Evolutionary conservation across 148 eudicot genomes (phyloP), one percentile per base, ranked within the genome.

Genomic region (Dysphania ambrosioides): DNA sequence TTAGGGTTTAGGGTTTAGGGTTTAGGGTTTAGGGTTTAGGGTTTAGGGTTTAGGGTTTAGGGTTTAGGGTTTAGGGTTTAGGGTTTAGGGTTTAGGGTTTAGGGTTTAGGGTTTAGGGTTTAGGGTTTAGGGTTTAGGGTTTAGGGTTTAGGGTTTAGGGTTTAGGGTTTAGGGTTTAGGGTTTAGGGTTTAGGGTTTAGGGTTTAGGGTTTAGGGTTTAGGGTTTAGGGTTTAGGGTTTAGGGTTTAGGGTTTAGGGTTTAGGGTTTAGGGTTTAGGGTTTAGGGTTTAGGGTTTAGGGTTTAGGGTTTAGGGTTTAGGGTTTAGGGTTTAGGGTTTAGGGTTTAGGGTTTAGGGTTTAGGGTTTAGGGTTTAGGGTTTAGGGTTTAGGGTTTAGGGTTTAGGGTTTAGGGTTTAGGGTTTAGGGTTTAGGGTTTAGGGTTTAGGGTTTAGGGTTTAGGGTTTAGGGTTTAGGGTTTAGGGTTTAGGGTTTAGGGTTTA

Each of bases 1-100:
- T 79, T 73, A 73, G 82, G 82, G 82, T 79, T 73, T 73, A 74
- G 82, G 82, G 82, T 79, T 79, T 79, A 73, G 82, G 82, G 78
- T 79, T 79, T 79, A 73, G 78, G 82, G 82, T 30, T 73, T 79
- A 73, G 78, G 81, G 77, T 73, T 78, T 72, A 66, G 81, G 81
- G 80, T 77, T 79, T 79, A 79, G 81, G 81, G 81, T 79, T 79
- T 73, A 79, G 81, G 81, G 73, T n/a, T 79, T 73, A 73, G 82
- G 82, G 77, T 77, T 77, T 70, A 76, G 79, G 79, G 79, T 76
- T 76, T 76, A 76, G 79, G 78, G 73, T 77, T 77, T 68, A 70
- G 79, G 79, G 73, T 77, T 77, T 68, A 70, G 79, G 79, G 73
- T 77, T 77, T 68, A 73, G 74, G 79, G 79, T 69, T 77, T 77